Conservation (phyloP, 805 yeast genomes). For the Ogataea methanolica region DNA sequence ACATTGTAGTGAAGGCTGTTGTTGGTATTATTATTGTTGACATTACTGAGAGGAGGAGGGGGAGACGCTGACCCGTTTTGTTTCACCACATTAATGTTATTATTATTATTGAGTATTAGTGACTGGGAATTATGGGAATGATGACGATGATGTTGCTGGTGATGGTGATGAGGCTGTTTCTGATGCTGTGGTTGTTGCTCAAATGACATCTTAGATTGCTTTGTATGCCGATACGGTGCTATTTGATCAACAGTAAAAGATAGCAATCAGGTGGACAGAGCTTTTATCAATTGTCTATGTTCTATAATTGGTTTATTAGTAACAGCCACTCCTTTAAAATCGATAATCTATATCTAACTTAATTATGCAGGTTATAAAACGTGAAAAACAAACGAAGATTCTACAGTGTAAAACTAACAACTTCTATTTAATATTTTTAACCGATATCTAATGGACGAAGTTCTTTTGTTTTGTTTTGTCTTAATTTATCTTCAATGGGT, state of each 20-base stretch:
- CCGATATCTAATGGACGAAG: no score
- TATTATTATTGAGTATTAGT: not conserved
- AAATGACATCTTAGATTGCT: conserved; percentile 6
- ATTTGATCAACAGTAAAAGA: not conserved
- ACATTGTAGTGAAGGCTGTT: conserved; percentile 13
- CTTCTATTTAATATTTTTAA: no score
- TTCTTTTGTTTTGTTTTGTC: no score
- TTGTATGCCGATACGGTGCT: not conserved
- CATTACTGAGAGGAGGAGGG: not conserved
- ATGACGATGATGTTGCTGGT: conserved; percentile 6
- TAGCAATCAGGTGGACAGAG: not conserved
- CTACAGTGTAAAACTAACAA: no score
- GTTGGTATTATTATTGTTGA: conserved; percentile 1
- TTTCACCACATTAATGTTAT: not conserved
- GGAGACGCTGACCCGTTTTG: not conserved
- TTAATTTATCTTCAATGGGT: no score
- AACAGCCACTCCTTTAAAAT: no score
- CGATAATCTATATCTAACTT: no score
- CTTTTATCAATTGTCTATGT: no score
- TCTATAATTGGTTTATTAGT: no score
- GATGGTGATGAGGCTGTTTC: conserved; percentile 1
- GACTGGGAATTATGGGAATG: not conserved
- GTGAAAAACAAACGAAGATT: no score
- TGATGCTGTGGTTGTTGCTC: conserved; percentile 9
- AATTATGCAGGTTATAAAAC: no score